Conservation (phyloP, 768 basidiomycete species). For the Macrocybe gigantea region DNA sequence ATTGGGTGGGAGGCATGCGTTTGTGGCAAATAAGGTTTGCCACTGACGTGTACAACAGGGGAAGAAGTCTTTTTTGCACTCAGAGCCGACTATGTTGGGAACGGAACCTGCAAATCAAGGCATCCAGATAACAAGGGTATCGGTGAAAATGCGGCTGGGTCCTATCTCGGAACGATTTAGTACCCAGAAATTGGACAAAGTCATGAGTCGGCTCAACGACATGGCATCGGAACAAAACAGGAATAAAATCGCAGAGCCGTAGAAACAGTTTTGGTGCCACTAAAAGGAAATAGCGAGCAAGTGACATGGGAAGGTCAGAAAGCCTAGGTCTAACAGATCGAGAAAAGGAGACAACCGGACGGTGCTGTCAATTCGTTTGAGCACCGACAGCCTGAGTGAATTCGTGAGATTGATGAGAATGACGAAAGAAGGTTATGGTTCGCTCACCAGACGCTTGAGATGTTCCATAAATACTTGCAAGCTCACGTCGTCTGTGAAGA, state of each 20-base stretch:
- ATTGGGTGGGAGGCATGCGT: too few relatives aligned
- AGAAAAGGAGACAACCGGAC: slow-evolving; percentile 3
- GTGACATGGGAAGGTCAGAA: slow-evolving; percentile 7
- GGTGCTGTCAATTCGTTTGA: slow-evolving; percentile 48
- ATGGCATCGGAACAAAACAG: neutral
- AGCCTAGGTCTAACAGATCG: slow-evolving; percentile 9
- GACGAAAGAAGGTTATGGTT: neutral
- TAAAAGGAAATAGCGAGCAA: slow-evolving; percentile 4
- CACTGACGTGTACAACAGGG: too few relatives aligned
- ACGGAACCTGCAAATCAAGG: too few relatives aligned
- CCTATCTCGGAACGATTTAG: too few relatives aligned
- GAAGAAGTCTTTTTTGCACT: too few relatives aligned
- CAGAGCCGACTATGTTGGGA: too few relatives aligned
- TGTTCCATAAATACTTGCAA: slow-evolving; percentile 98
- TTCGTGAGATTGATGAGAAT: slow-evolving; percentile 3
- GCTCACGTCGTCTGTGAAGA: slow-evolving; percentile 98
- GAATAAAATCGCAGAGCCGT: neutral
- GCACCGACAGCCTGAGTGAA: slow-evolving; percentile 55
- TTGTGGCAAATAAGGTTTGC: too few relatives aligned
- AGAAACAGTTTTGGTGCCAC: too few relatives aligned
- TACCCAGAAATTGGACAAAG: too few relatives aligned
- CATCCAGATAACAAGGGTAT: too few relatives aligned
- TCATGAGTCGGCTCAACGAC: too few relatives aligned
- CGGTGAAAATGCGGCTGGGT: too few relatives aligned
- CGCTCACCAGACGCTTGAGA: slow-evolving; percentile 81